Evolutionary conservation across 495 filamentous ascomycete genomes (phyloP).

Genomic region (Friedmanniomyces endolithicus): DNA sequence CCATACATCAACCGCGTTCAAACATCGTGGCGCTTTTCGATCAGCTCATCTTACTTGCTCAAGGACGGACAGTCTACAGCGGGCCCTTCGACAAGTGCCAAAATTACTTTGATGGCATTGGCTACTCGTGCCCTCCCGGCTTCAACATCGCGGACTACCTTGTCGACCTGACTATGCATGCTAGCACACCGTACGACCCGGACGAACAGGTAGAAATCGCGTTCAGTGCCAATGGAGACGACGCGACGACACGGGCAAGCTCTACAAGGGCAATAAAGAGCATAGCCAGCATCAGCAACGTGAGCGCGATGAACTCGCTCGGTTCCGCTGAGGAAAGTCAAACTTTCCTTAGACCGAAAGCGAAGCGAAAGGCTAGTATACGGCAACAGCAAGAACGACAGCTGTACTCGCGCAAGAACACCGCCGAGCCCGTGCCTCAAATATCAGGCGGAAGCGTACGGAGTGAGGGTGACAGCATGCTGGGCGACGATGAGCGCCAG

Average conservation of each 20-base stretch:
- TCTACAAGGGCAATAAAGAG: conserved; percentile 86
- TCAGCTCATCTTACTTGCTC: conserved; percentile 75
- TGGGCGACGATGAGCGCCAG: conserved; percentile 34
- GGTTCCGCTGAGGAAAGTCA: conserved; percentile 46
- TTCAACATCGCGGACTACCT: conserved; percentile 99
- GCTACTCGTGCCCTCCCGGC: conserved; percentile 83
- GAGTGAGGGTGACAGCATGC: conserved; percentile 39
- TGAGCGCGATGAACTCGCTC: conserved; percentile 41
- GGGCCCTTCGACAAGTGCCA: conserved; percentile 84
- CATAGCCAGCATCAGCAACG: conserved; percentile 64
- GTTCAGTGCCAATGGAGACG: conserved; percentile 33
- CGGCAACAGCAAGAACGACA: conserved; percentile 75
- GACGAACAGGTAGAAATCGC: conserved; percentile 44
- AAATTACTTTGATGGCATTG: conserved; percentile 79
- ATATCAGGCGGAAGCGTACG: conserved; percentile 25
- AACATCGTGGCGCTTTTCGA: conserved; percentile 99
- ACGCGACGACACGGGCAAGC: conserved; percentile 62
- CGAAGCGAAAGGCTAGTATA: conserved; percentile 59
- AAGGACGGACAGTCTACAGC: conserved; percentile 84
- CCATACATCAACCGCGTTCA: conserved; percentile 97
- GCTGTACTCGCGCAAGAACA: conserved; percentile 72
- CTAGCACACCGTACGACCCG: conserved; percentile 44
- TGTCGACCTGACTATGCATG: conserved; percentile 96
- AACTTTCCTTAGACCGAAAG: conserved; percentile 42
- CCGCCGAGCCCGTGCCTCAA: conserved; percentile 32